A percentile compares a stretch with the other conserved stretches of the same genome.
Evolutionary conservation across 768 basidiomycete species (phyloP).

Genomic region (Udeniomyces megalosporus): DNA sequence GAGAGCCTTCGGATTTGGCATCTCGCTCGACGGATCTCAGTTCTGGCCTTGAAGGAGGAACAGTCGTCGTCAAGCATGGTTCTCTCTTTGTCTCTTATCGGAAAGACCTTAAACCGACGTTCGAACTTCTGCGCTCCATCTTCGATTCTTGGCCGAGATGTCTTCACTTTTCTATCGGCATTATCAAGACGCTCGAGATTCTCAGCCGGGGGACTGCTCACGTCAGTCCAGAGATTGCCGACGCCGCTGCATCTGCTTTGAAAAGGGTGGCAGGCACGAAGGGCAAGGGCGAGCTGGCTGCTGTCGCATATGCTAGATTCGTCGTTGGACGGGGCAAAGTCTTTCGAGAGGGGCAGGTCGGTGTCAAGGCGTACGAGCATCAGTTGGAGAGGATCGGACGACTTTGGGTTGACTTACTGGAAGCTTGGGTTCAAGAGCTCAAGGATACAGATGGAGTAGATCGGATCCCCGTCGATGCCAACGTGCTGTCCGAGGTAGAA

Average conservation of each 20-base stretch:
- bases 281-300: slow-evolving; percentile 38
- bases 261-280: slow-evolving; percentile 46
- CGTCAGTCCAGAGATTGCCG: slow-evolving; percentile 56
- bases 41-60: background rate
- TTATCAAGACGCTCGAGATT: slow-evolving; percentile 55
- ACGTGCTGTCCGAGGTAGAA: slow-evolving; percentile 11
- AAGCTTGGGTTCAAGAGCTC: slow-evolving; percentile 43
- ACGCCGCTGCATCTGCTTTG: slow-evolving; percentile 51
- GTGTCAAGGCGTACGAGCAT: slow-evolving; percentile 34
- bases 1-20: slow-evolving; percentile 22
- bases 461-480: background rate
- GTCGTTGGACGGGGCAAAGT: slow-evolving; percentile 55
- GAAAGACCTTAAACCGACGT: slow-evolving; percentile 41
- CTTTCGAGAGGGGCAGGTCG: slow-evolving; percentile 44
- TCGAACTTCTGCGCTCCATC: slow-evolving; percentile 55
- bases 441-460: background rate
- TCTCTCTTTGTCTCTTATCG: slow-evolving; percentile 55
- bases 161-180: slow-evolving; percentile 35
- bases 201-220: slow-evolving; percentile 69
- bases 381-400: slow-evolving; percentile 51
- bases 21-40: background rate
- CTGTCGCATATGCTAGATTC: slow-evolving; percentile 51
- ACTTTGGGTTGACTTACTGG: slow-evolving; percentile 58
- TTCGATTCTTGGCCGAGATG: slow-evolving; percentile 73
- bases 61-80: slow-evolving; percentile 1